Conservation (phyloP, 306 rosid genomes). For the Purshia tridentata region DNA sequence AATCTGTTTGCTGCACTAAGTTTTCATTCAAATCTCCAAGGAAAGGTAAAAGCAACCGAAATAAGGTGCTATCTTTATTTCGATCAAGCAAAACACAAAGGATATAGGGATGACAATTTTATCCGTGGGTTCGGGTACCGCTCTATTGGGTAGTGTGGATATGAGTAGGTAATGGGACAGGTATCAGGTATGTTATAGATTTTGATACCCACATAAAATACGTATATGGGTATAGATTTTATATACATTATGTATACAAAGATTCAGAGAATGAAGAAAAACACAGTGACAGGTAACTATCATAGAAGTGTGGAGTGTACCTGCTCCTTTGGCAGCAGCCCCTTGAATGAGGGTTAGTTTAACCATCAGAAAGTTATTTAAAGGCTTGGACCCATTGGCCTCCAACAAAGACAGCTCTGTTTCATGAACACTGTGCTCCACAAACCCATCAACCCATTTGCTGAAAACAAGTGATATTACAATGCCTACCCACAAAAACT, state of each 20-base stretch:
- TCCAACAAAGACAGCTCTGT: slow-evolving; percentile 48
- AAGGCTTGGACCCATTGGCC: slow-evolving; percentile 41
- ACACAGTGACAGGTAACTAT: background rate
- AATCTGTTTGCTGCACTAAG: background rate
- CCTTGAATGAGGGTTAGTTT: slow-evolving; percentile 73
- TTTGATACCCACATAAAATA: too few species aligned
- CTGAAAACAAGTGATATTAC: slow-evolving; percentile 35
- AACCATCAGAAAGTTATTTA: slow-evolving; percentile 42
- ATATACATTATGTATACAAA: background rate
- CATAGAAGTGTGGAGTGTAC: slow-evolving; percentile 29
- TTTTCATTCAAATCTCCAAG: too few species aligned
- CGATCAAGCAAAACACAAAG: slow-evolving; percentile 3
- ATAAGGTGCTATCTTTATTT: background rate
- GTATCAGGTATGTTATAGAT: too few species aligned
- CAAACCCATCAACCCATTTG: slow-evolving; percentile 53
- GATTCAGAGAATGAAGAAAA: background rate
- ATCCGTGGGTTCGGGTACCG: too few species aligned
- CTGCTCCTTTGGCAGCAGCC: slow-evolving; percentile 78
- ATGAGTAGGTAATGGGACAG: too few species aligned
- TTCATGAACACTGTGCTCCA: slow-evolving; percentile 41
- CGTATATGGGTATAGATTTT: too few species aligned
- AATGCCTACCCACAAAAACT: slow-evolving; percentile 41
- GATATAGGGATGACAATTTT: too few species aligned
- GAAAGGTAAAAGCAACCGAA: background rate
- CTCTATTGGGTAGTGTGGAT: too few species aligned